Percentiles rank a stretch among this genome's conserved stretches.
These are phyloP conservation scores for Flaveria trinervia DNA, from an alignment of 129 eudicot genomes.

Conservation along the genomic window DNA sequence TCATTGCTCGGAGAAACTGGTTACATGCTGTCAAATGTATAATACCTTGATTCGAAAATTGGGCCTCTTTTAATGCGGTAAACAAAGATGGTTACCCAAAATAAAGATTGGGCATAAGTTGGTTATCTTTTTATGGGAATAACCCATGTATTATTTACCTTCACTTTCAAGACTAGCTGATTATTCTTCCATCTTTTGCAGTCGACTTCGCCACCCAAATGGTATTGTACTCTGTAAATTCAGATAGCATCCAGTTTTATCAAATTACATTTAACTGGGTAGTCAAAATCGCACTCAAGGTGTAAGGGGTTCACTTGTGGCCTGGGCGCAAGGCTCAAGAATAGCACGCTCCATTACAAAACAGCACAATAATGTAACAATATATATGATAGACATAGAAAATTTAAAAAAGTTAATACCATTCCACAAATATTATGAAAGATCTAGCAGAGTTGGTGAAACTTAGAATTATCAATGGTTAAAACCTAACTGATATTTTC, in stretches of 20 bases:
- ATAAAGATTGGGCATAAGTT: background rate
- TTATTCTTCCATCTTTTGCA: conserved; percentile 39
- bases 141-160: background rate
- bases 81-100: background rate
- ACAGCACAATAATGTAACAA: background rate
- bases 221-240: conserved; percentile 51
- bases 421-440: background rate
- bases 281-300: background rate
- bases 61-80: background rate
- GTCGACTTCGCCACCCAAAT: conserved; percentile 95
- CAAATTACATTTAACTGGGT: background rate
- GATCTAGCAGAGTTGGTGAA: background rate
- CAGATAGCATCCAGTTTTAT: background rate
- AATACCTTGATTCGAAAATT: background rate
- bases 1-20: background rate
- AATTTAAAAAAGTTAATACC: background rate
- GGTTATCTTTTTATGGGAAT: background rate
- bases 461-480: background rate
- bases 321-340: background rate
- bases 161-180: conserved; percentile 10
- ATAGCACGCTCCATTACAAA: background rate
- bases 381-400: background rate
- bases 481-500: background rate
- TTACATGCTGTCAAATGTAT: background rate
- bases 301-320: background rate